Percentiles rank a stretch among this genome's conserved stretches.
phyloP scores from a whole-genome alignment of 306 rosid species.

The Mimosa pudica region DNA sequence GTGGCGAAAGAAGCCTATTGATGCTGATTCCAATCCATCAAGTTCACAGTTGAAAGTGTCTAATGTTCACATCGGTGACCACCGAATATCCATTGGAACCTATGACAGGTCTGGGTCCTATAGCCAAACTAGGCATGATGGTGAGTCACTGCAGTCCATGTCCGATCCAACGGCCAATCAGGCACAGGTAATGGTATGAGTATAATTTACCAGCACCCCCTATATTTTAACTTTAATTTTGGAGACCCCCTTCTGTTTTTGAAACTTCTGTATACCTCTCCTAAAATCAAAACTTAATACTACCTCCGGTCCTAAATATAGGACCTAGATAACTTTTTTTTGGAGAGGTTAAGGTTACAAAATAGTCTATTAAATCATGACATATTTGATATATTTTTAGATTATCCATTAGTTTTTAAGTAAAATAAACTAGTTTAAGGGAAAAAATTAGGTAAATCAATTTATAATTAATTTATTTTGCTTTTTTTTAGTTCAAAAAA shows the following conservation, averaged over 20 bases:
- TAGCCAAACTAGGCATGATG: constrained; percentile 54
- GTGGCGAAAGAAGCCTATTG: constrained; percentile 57
- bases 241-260: neutral
- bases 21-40: constrained; percentile 44
- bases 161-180: constrained; percentile 54
- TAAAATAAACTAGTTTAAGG: too few relatives aligned
- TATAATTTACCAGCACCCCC: neutral
- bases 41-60: constrained; percentile 51
- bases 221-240: too few relatives aligned
- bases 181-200: constrained; percentile 64
- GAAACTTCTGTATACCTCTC: neutral
- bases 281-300: too few relatives aligned
- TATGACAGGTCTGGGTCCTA: constrained; percentile 46
- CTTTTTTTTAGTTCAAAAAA: too few relatives aligned
- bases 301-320: too few relatives aligned
- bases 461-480: too few relatives aligned
- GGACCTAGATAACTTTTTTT: too few relatives aligned
- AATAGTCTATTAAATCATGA: too few relatives aligned
- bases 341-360: too few relatives aligned
- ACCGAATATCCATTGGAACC: constrained; percentile 45
- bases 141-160: constrained; percentile 47
- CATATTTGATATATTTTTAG: too few relatives aligned
- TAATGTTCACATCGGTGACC: constrained; percentile 56
- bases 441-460: too few relatives aligned
- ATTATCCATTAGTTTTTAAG: too few relatives aligned